A percentile compares a stretch with the other conserved stretches of the same genome.
phyloP scores from a whole-genome alignment of 78 protist species.

The Thecamonas trahens region DNA sequence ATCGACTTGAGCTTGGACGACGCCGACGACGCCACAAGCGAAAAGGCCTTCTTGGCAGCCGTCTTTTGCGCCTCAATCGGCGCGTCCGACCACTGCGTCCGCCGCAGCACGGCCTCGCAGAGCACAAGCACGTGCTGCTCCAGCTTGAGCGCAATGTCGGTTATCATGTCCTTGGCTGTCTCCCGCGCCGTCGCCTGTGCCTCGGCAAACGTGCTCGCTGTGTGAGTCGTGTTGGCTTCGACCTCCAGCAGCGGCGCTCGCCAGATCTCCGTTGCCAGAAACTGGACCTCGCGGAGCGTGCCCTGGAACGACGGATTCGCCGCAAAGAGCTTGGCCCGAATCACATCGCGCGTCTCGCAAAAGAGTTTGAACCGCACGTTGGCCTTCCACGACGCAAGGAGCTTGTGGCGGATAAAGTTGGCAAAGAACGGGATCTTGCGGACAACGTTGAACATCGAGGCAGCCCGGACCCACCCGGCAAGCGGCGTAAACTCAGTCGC shows the following conservation, averaged over 20 bases:
- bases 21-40: not conserved
- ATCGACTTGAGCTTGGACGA: constrained; percentile 22
- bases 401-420: constrained; percentile 22
- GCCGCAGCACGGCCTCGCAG: constrained; percentile 23
- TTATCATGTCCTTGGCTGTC: constrained; percentile 3
- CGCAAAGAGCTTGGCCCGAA: constrained; percentile 15
- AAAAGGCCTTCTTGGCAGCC: not conserved
- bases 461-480: constrained; percentile 27
- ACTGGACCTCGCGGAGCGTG: constrained; percentile 13
- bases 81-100: constrained; percentile 31
- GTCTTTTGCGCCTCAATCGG: too few relatives aligned
- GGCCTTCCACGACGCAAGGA: constrained; percentile 29
- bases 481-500: constrained; percentile 35
- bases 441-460: constrained; percentile 42
- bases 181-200: not conserved
- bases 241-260: not conserved
- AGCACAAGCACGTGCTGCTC: constrained; percentile 10
- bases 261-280: constrained; percentile 10
- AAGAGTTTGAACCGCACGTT: constrained; percentile 36
- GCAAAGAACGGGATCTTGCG: constrained; percentile 41
- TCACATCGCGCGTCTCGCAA: constrained; percentile 9
- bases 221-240: not conserved
- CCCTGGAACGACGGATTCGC: constrained; percentile 19
- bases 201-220: constrained; percentile 10
- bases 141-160: not conserved